These are phyloP conservation scores for Aspergillus clavatus DNA, from an alignment of 2,329 filamentous ascomycete species.

Conservation along the genomic window DNA sequence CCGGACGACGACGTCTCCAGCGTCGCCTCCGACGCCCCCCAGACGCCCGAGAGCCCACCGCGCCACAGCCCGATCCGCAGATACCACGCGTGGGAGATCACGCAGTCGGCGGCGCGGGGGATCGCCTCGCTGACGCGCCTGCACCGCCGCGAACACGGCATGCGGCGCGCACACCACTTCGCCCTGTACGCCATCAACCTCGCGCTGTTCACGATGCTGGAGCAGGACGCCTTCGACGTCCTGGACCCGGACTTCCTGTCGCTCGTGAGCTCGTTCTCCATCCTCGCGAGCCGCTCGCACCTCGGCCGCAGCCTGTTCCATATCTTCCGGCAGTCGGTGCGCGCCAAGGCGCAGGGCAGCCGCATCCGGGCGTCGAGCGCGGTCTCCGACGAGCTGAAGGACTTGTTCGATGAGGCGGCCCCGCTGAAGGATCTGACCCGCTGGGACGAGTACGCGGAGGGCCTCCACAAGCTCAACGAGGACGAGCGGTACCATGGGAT, in stretches of 20 bases:
- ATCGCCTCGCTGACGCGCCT: constrained; percentile 29
- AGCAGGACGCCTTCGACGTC: constrained; percentile 27
- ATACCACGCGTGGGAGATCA: constrained; percentile 20
- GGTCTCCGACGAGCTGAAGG: constrained; percentile 30
- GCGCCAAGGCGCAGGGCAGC: constrained; percentile 27
- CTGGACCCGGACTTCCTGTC: constrained; percentile 33
- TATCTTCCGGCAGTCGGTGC: constrained; percentile 32
- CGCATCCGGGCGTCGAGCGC: constrained; percentile 19
- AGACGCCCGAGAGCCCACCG: constrained; percentile 28
- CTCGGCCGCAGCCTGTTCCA: constrained; percentile 33
- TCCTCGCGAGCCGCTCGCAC: constrained; percentile 30
- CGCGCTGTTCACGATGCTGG: constrained; percentile 33
- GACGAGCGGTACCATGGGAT: constrained; percentile 30
- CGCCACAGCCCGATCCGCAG: constrained; percentile 15
- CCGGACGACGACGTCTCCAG: constrained; percentile 15
- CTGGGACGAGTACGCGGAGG: constrained; percentile 31
- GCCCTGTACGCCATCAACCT: constrained; percentile 37
- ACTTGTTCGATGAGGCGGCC: constrained; percentile 28
- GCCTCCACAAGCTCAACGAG: constrained; percentile 30
- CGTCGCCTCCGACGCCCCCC: constrained; percentile 16
- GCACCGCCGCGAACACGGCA: constrained; percentile 31
- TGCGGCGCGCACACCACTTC: constrained; percentile 34
- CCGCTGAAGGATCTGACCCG: constrained; percentile 11
- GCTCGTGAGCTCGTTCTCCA: constrained; percentile 30
- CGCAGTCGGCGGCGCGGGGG: constrained; percentile 26